A percentile compares a stretch with the other conserved stretches of the same genome.
Evolutionary conservation across 164 flowering plant genomes (phyloP).

Genomic region (Vitis labrusca): DNA sequence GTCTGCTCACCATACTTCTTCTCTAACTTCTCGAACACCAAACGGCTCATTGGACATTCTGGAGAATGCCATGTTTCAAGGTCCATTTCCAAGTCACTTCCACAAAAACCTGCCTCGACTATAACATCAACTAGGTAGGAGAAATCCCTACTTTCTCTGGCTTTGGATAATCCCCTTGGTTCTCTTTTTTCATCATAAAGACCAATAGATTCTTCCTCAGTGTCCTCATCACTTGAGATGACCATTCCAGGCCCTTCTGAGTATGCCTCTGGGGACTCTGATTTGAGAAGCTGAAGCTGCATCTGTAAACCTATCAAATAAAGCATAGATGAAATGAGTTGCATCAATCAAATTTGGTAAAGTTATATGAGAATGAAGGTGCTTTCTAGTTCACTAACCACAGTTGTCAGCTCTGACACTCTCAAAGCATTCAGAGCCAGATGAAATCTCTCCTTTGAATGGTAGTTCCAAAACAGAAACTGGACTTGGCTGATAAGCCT

Average conservation of each 20-base stretch:
- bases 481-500: slow-evolving; percentile 42
- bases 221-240: slow-evolving; percentile 59
- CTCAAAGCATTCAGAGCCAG: slow-evolving; percentile 15
- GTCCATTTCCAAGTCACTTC: slow-evolving; percentile 17
- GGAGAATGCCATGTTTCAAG: slow-evolving; percentile 38
- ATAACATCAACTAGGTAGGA: slow-evolving; percentile 63
- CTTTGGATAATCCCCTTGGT: slow-evolving; percentile 4
- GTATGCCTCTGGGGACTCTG: slow-evolving; percentile 41
- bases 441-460: slow-evolving; percentile 21
- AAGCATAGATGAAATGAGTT: neutral
- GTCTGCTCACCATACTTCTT: slow-evolving; percentile 54
- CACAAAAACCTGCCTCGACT: slow-evolving; percentile 40
- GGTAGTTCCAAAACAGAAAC: slow-evolving; percentile 37
- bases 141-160: slow-evolving; percentile 42
- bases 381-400: slow-evolving; percentile 20
- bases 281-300: slow-evolving; percentile 55
- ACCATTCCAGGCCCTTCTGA: slow-evolving; percentile 45
- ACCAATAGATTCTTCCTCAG: slow-evolving; percentile 23
- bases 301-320: slow-evolving; percentile 34
- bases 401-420: slow-evolving; percentile 14
- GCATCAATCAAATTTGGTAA: neutral
- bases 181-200: slow-evolving; percentile 18
- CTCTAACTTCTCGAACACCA: slow-evolving; percentile 63
- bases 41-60: slow-evolving; percentile 48
- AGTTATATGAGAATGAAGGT: neutral